A percentile compares a stretch with the other conserved stretches of the same genome.
Evolutionary conservation across 1,284 basidiomycete genomes (phyloP).

Genomic region (Puccinia novopanici): DNA sequence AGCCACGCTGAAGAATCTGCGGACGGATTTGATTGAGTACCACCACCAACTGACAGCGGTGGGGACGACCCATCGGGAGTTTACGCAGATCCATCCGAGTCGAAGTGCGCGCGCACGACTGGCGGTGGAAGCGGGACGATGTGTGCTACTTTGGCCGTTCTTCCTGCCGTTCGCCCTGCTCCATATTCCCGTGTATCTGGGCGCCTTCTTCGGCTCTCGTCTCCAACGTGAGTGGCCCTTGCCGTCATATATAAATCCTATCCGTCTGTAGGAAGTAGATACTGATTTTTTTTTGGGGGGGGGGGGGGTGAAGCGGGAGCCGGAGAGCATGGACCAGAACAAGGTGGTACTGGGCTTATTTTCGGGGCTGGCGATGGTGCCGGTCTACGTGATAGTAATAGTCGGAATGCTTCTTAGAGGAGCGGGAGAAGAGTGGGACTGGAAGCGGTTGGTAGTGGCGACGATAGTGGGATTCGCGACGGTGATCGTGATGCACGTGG

Average conservation of each 20-base stretch:
- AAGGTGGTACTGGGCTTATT: conserved; percentile 29
- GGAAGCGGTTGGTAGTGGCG: conserved; percentile 6
- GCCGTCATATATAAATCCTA: background rate
- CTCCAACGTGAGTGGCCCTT: conserved; percentile 32
- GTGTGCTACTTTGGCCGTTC: conserved; percentile 23
- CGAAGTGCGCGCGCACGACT: background rate
- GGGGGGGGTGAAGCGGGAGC: conserved; percentile 14
- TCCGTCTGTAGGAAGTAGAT: background rate
- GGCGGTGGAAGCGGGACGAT: background rate
- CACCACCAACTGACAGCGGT: conserved; percentile 9
- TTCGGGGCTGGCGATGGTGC: conserved; percentile 7
- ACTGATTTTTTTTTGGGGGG: conserved; percentile 2
- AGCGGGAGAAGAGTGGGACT: background rate
- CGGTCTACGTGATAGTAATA: conserved; percentile 19
- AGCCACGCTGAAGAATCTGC: background rate
- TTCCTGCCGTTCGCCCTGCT: conserved; percentile 11
- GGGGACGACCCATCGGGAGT: background rate
- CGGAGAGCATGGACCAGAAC: conserved; percentile 45
- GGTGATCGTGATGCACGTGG: conserved; percentile 17
- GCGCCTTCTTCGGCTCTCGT: conserved; percentile 28
- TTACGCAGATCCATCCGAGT: background rate
- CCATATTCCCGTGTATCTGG: conserved; percentile 38
- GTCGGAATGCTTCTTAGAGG: background rate
- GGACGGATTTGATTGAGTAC: conserved; percentile 15
- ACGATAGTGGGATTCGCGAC: background rate